phyloP scores from a whole-genome alignment of 2,329 filamentous ascomycete genomes.

The Pestalotiopsis sp. region DNA sequence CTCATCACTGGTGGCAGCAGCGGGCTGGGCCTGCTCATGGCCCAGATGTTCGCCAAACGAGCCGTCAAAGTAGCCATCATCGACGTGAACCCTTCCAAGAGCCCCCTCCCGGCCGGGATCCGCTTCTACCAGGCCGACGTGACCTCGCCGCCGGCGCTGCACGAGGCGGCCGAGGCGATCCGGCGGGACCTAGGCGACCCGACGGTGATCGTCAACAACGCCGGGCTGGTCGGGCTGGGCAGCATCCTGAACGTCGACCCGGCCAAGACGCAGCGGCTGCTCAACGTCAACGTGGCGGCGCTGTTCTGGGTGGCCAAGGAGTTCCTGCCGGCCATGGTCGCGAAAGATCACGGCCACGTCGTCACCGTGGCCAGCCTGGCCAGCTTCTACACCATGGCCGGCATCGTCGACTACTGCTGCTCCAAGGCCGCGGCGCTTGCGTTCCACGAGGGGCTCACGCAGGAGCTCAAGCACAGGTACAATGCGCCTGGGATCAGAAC shows the following conservation, averaged over 20 bases:
- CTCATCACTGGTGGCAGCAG: conserved; percentile 27
- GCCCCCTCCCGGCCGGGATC: conserved; percentile 21
- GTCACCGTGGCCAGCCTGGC: conserved; percentile 56
- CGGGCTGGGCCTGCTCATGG: conserved; percentile 41
- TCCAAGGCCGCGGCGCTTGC: conserved; percentile 55
- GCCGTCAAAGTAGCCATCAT: conserved; percentile 42
- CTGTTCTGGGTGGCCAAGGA: conserved; percentile 49
- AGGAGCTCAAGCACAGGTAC: conserved; percentile 40
- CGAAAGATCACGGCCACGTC: conserved; percentile 52
- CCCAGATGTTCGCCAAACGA: conserved; percentile 33
- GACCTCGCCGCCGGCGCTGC: conserved; percentile 48
- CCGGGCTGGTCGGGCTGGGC: conserved; percentile 41
- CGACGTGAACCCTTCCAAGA: conserved; percentile 31
- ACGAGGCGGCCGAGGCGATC: conserved; percentile 41
- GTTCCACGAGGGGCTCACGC: conserved; percentile 52
- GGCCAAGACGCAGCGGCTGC: conserved; percentile 42
- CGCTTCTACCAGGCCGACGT: conserved; percentile 49
- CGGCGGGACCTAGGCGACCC: conserved; percentile 36
- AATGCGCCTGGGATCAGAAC: conserved; percentile 22
- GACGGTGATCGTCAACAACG: conserved; percentile 43
- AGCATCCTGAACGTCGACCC: conserved; percentile 44
- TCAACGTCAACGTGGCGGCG: conserved; percentile 49
- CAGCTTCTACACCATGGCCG: conserved; percentile 46
- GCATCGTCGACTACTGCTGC: conserved; percentile 53
- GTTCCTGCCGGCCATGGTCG: conserved; percentile 51